Base-by-base conservation (phyloP, 306 rosid genomes). In the Trifolium subterraneum region DNA sequence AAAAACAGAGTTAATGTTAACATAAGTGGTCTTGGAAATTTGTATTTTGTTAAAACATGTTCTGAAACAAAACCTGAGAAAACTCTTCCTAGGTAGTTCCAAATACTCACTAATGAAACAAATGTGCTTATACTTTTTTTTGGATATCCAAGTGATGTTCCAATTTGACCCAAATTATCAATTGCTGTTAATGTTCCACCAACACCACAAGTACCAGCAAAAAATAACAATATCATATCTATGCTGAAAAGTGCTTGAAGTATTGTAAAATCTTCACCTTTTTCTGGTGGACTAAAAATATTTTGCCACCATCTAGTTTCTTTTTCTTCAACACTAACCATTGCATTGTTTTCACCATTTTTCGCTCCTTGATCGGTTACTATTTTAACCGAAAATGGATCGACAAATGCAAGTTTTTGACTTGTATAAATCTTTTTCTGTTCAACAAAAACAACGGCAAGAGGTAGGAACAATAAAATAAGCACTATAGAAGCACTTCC, bases 91-190 rank as follows among this genome's bases (percentile, higher is more conserved):
- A 84, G 74, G 6, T 83, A 89, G 16, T 82, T 87, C 93, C 93
- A 89, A 8, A 89, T 83, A 33, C 90, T 86, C n/a, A 87, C 87
- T 0, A 89, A 55, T 1, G 93, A 85, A 20, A 87, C 93, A 50
- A 89, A 87, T 0, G 93, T 85, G 83, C 83, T 77, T 54, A 85
- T 85, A 45, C 89, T 84, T 5, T 35, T 20, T 6, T 78, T 73
- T 20, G 85, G 87, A 87, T 88, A 90, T 8, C 82, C 68, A 0
- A 86, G 58, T 0, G 96, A 81, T 1, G 77, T 39, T 0, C 93
- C 96, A 19, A 90, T 90, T 10, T 90, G 96, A 7, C 82, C 87
- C 45, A 88, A 20, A 20, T 90, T 88, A 63, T 90, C 90, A 5
- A 86, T 86, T 4, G 86, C 89, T 0, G 93, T 86, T 4, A 88